These are phyloP conservation scores for Melanogaster broomeanus DNA, from an alignment of 768 basidiomycete species.

Conservation along the genomic window DNA sequence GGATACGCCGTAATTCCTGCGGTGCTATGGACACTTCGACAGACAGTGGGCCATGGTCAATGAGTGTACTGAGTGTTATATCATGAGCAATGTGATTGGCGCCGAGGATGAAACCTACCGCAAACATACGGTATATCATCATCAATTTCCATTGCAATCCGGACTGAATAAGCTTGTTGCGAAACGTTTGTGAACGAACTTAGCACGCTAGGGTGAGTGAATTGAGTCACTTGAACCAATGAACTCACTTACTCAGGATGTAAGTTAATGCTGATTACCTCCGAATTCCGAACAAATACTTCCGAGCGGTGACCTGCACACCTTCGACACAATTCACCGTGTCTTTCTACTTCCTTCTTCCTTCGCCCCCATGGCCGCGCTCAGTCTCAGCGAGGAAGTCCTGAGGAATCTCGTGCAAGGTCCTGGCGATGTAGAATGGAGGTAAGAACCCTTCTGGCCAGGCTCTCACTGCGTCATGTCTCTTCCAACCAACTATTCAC, in stretches of 20 bases:
- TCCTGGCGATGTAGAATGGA: slow-evolving; percentile 83
- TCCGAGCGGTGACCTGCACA: slow-evolving; percentile 17
- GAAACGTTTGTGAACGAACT: no score
- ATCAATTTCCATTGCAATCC: slow-evolving; percentile 45
- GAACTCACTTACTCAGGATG: no score
- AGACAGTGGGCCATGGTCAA: slow-evolving; percentile 25
- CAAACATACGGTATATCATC: slow-evolving; percentile 60
- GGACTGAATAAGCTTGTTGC: no score
- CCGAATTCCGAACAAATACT: slow-evolving; percentile 28
- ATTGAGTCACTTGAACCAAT: no score
- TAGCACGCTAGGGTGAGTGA: no score
- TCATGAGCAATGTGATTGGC: slow-evolving; percentile 9
- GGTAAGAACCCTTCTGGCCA: slow-evolving; percentile 41
- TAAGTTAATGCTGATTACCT: not conserved
- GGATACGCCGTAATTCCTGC: slow-evolving; percentile 50
- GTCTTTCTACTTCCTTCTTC: slow-evolving; percentile 1
- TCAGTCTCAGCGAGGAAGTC: slow-evolving; percentile 37
- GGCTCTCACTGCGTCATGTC: not conserved
- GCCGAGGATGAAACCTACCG: slow-evolving; percentile 8
- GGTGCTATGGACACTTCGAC: not conserved
- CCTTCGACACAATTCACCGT: not conserved
- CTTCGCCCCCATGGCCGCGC: slow-evolving; percentile 14
- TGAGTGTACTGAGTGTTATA: slow-evolving; percentile 24
- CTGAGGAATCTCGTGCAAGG: slow-evolving; percentile 71
- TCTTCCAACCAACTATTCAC: slow-evolving; percentile 11